Evolutionary conservation across 2,329 filamentous ascomycete species (phyloP).

Genomic region (Sporothrix curviconia): DNA sequence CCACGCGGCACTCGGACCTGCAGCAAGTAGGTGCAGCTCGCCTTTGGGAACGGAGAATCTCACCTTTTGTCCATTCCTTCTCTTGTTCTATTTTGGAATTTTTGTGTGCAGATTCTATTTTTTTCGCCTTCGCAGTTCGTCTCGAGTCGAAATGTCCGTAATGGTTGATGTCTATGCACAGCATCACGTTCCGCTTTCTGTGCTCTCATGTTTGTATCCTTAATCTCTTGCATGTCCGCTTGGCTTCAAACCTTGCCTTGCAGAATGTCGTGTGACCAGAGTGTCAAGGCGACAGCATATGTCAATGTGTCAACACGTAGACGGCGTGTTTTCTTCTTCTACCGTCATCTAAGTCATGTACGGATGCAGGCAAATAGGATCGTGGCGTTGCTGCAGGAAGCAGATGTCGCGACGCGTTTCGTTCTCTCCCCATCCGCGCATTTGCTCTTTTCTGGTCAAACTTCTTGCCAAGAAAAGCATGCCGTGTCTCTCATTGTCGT

Average conservation of each 20-base stretch:
- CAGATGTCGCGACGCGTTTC: too few relatives aligned
- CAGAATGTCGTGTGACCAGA: not conserved
- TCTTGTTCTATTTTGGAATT: slow-evolving; percentile 2
- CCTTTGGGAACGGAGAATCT: not conserved
- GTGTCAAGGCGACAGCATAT: not conserved
- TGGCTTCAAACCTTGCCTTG: not conserved
- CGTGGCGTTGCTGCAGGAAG: too few relatives aligned
- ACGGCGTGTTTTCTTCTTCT: not conserved
- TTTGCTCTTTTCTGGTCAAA: too few relatives aligned
- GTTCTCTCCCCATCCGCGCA: too few relatives aligned
- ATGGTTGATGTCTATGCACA: too few relatives aligned
- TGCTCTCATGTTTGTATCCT: not conserved
- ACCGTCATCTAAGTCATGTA: not conserved
- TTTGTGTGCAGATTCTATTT: too few relatives aligned
- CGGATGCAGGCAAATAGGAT: not conserved
- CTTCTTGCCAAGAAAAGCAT: too few relatives aligned
- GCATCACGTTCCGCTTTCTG: too few relatives aligned
- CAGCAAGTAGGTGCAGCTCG: not conserved
- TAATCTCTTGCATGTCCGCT: not conserved
- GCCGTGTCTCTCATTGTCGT: not conserved
- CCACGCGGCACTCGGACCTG: slow-evolving; percentile 2
- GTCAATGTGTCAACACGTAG: too few relatives aligned
- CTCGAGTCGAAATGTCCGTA: too few relatives aligned
- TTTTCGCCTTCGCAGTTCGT: too few relatives aligned
- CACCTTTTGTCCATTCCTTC: not conserved